Base-by-base conservation (phyloP, 352 stramenopile species). In the Phytophthora syringae region DNA sequence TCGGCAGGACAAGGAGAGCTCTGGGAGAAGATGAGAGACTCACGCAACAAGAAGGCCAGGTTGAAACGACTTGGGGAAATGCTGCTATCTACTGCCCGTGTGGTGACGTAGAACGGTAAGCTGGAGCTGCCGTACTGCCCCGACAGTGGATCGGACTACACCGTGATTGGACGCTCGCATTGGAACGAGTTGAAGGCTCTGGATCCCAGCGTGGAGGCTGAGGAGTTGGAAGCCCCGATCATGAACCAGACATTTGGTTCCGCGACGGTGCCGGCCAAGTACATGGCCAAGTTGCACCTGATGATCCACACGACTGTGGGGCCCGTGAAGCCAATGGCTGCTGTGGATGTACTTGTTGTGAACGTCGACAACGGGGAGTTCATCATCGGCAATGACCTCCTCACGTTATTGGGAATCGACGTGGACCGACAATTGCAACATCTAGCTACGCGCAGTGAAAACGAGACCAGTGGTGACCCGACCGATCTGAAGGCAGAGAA, bases 271-370 rank as follows among this genome's bases (percentile, higher is more conserved):
- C 52, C 24, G 6, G 51, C 51, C 11, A 49, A 25, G 7, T 9
- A 61, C 15, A 67, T 58, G 53, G 36, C 47, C 3, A 42, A 39
- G 15, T 7, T 57, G 0, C 43, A 52, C 15, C 11, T 67, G 22
- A 36, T 13, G 18, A 67, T 67, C 9, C 60, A 67, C 28, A 61
- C 51, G 2, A 48, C 57, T 32, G 57, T 40, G 7, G 60, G 51
- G 18, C 51, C 24, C 1, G 51, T 65, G 9, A 21, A 55, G 7
- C 47, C 12, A 4, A 39, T 39, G 32, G 32, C 36, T 32, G 20
- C 11, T 16, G 37, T 64, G 9, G 36, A 59, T 25, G 39, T 48
- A 1, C 7, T 58, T 0, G 21, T 59, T 1, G 40, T 59, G n/a
- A 37, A 47, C 21, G 22, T 27, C 7, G 28, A 67, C 6, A 49